A percentile compares a stretch with the other conserved stretches of the same genome.
Conservation (phyloP, 768 basidiomycete genomes). For the Leccinum uliginosum region DNA sequence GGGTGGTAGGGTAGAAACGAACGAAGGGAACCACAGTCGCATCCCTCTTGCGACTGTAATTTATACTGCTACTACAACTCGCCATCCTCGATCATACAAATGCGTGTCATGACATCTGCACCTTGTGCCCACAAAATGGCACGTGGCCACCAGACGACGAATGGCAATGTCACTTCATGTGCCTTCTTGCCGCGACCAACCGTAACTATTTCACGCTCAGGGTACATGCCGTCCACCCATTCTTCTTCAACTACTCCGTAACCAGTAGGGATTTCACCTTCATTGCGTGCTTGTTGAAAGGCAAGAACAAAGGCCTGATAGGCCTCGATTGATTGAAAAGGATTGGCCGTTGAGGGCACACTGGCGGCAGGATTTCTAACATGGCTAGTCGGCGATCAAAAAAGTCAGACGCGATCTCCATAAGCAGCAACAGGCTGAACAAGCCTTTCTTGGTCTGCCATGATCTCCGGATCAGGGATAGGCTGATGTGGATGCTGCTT, state of each 20-base stretch:
- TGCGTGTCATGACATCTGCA: slow-evolving; percentile 4
- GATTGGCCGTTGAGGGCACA: no score
- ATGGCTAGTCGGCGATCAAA: no score
- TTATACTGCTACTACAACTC: slow-evolving; percentile 13
- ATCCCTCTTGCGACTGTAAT: neutral
- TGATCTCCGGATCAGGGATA: no score
- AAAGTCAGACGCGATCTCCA: no score
- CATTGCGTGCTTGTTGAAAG: no score
- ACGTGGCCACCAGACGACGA: slow-evolving; percentile 2
- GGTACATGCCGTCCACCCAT: neutral
- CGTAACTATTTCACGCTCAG: slow-evolving; percentile 3
- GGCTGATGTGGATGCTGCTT: no score
- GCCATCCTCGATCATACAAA: neutral
- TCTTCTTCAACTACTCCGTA: slow-evolving; percentile 7
- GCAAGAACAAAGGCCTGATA: no score
- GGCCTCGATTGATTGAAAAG: no score
- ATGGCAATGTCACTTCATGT: neutral
- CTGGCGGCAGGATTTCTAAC: no score
- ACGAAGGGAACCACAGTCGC: no score
- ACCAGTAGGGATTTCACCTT: neutral
- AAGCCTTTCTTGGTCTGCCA: no score
- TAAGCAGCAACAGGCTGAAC: no score
- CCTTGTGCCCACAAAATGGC: slow-evolving; percentile 7
- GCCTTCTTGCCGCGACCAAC: neutral
- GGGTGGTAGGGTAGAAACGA: neutral